Evolutionary conservation across 179 eudicot species (phyloP).

Genomic region (Nepenthes alata): DNA sequence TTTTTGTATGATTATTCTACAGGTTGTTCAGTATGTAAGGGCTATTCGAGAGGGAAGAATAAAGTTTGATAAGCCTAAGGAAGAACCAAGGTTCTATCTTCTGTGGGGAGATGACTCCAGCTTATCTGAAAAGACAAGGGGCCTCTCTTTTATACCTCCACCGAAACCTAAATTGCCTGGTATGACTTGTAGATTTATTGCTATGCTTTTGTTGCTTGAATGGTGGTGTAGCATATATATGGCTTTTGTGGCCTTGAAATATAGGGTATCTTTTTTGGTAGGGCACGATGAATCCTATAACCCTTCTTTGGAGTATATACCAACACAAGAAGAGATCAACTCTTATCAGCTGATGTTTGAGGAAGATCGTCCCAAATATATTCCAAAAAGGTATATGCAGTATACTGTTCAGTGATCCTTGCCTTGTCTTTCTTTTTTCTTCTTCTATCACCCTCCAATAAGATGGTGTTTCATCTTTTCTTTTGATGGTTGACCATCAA

Average conservation of each 20-base stretch:
- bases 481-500: neutral
- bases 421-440: neutral
- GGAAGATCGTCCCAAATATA: conserved; percentile 90
- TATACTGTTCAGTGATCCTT: neutral
- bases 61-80: conserved; percentile 78
- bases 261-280: conserved; percentile 13
- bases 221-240: neutral
- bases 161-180: conserved; percentile 90
- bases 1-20: conserved; percentile 3
- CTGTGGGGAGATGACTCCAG: conserved; percentile 82
- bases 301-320: conserved; percentile 80
- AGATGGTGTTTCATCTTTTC: neutral
- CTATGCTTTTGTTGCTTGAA: neutral
- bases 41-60: conserved; percentile 81
- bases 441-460: neutral
- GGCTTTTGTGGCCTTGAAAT: neutral
- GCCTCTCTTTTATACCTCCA: conserved; percentile 80
- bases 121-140: conserved; percentile 45
- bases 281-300: conserved; percentile 94
- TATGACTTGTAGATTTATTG: conserved; percentile 10
- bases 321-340: conserved; percentile 85
- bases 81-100: conserved; percentile 40
- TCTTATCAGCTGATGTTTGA: conserved; percentile 75
- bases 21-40: conserved; percentile 57
- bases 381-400: conserved; percentile 51